Base-by-base conservation (phyloP, 768 basidiomycete genomes). In the Pleurotus cornucopiae region DNA sequence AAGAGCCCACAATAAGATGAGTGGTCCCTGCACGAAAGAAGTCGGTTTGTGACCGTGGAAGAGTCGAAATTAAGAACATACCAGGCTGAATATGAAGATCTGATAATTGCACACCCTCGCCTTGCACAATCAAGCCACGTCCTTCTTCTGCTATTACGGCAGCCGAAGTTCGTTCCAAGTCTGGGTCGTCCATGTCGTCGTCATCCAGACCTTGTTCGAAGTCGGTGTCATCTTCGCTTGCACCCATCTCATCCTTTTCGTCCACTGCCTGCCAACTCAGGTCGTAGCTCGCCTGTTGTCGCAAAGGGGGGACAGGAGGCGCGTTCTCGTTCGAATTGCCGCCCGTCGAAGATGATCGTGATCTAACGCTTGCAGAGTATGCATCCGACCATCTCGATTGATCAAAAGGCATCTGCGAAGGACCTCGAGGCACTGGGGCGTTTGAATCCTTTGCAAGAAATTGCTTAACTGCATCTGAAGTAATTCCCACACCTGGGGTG, bases 1-100 rank as follows among this genome's bases (percentile, higher is more conserved):
- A 89, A 16, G 86, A 86, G n/a, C 90, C 86, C 40, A 99, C 82
- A 26, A 98, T 79, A 47, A 99, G 80, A 77, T 99, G 96, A 0
- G 96, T 99, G 16, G 94, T 94, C 14, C 88, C 96, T 98, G 64
- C 46, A 23, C 49, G 57, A 55, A 52, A 55, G 21, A 11, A 59
- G 54, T 59, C 44, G 57, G 46, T 43, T 38, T 54, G 43, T 55
- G 54, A 41, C 16, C 9, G 23, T 25, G 44, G 30, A 39, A 14
- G 41, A 20, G 26, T 34, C 26, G 13, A 12, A 23, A 21, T 25
- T 30, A 57, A n/a, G 47, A 34, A 70, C 86, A 63, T 66, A 95
- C 94, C 94, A 64, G 85, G 77, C 55, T 83, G 81, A 34, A 89
- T 81, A 49, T 85, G 79, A 14, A 93, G 75, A 53, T 86, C 80